phyloP scores from a whole-genome alignment of 139 green algal genomes.

The Edaphochlamys debaryana region DNA sequence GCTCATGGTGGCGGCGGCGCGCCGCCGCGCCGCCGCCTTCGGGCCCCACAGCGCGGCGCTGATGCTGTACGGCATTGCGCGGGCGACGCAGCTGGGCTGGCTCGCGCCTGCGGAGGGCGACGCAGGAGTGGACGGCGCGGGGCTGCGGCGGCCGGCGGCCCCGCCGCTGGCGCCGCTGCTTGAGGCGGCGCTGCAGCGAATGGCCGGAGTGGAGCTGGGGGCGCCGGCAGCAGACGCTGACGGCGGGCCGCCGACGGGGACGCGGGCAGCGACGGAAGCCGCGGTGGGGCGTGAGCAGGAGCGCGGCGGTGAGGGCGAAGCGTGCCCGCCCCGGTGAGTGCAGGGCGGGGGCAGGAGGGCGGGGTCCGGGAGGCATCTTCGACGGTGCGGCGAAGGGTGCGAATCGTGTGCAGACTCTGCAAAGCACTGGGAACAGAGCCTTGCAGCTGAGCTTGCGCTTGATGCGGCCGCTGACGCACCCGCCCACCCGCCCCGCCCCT shows the following conservation, averaged over 20 bases:
- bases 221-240: not conserved
- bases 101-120: not conserved
- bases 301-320: no score
- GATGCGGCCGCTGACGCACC: no score
- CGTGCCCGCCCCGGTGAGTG: no score
- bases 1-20: not conserved
- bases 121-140: not conserved
- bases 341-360: not conserved
- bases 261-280: not conserved
- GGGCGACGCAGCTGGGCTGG: not conserved
- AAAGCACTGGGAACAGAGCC: no score
- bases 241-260: not conserved
- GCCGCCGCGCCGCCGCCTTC: not conserved
- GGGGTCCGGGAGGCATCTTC: no score
- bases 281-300: not conserved
- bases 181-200: not conserved
- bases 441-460: no score
- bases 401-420: no score
- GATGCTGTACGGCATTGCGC: slow-evolving; percentile 9
- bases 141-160: not conserved
- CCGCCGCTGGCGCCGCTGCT: not conserved
- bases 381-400: no score
- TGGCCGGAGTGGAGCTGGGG: not conserved
- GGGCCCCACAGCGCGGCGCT: not conserved
- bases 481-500: no score